Evolutionary conservation across 2,329 filamentous ascomycete genomes (phyloP), one percentile per base, ranked within the genome.

Genomic region (Aureobasidium sp.): DNA sequence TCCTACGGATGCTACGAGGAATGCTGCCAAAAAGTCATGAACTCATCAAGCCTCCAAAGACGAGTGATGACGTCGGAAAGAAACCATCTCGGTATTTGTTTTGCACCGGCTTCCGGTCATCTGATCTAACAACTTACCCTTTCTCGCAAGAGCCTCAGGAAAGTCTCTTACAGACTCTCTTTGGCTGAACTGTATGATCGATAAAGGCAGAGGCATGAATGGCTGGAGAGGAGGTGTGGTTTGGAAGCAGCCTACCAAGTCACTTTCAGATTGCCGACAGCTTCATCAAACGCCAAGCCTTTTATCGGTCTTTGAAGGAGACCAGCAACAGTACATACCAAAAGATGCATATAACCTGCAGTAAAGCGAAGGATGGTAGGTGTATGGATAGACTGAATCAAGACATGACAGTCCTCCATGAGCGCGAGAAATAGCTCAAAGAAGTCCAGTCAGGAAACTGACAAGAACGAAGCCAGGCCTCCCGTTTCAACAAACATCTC

Each of bases 11-110:
- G 19, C 46, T 19, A 4, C 1, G 40, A 53, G 50, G 50, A 54
- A 54, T 42, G 50, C 50, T 17, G 19, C n/a, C 29, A 21, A 54
- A n/a, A 42, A 54, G 50, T 54, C 50, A 54, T 54, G 50, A 54
- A 42, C 35, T 27, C 35, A 54, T 53, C 49, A 19, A 50, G 46
- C 46, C 37, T n/a, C 29, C 6, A n/a, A 33, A 35, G n/a, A 27
- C n/a, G n/a, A 35, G 23, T 38, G 33, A 37, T 57, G 54, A 57
- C 40, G 40, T 40, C 11, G 3, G 35, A 27, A 11, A 13, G 15
- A 21, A 25, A 33, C 29, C 19, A 37, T 13, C 21, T 21, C 55
- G 55, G 55, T 37, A 19, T 59, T 59, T 59, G 55, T 40, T 40
- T 59, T 35, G 13, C 29, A 35, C 55, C 55, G 55, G 25, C 6